phyloP scores from a whole-genome alignment of 2,329 filamentous ascomycete genomes.

The Onygenales sp. region DNA sequence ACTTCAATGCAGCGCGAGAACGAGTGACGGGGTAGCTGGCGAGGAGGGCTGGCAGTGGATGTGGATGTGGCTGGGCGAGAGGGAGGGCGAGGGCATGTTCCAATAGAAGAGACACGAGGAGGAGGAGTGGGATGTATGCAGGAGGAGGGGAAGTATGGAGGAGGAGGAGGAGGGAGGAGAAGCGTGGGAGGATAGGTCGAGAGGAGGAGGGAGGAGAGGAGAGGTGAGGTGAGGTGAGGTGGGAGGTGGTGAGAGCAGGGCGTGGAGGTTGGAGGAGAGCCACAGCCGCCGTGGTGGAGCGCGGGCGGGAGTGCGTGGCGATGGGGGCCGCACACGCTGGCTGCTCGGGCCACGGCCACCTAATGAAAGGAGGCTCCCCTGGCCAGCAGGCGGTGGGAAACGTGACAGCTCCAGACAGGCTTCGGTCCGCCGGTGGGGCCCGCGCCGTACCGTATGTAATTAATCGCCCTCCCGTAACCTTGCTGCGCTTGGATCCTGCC shows the following conservation, averaged over 20 bases:
- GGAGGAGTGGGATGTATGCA: neutral
- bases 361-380: no score
- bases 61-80: neutral
- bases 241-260: neutral
- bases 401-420: neutral
- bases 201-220: slow-evolving; percentile 7
- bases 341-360: no score
- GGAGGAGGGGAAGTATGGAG: slow-evolving; percentile 17
- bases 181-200: neutral
- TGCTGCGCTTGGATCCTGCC: no score
- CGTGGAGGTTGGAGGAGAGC: slow-evolving; percentile 14
- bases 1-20: neutral
- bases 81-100: neutral
- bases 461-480: no score
- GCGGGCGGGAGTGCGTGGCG: slow-evolving; percentile 4
- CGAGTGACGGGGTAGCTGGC: neutral
- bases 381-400: neutral
- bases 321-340: no score
- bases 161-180: slow-evolving; percentile 18
- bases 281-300: slow-evolving; percentile 13
- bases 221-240: neutral
- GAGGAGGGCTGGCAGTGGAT: neutral
- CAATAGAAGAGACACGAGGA: neutral
- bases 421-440: neutral
- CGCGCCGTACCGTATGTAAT: no score